A percentile compares a stretch with the other conserved stretches of the same genome.
Evolutionary conservation across 2,329 filamentous ascomycete species (phyloP).

Genomic region (Microsporum audouinii): DNA sequence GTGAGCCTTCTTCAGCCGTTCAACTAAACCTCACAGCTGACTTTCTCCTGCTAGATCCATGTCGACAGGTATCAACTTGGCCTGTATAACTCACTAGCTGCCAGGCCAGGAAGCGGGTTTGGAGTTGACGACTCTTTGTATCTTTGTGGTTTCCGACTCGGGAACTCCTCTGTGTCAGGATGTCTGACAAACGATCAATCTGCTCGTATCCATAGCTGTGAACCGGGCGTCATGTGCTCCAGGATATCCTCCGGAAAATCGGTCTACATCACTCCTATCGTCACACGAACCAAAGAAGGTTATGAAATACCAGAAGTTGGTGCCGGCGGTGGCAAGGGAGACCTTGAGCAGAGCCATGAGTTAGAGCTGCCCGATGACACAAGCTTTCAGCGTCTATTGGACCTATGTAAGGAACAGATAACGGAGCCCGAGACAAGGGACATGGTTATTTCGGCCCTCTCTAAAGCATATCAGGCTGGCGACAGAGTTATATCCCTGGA

Average conservation of each 20-base stretch:
- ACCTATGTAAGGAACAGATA: conserved; percentile 38
- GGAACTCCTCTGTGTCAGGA: conserved; percentile 57
- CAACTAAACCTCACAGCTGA: not conserved
- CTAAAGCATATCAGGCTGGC: conserved; percentile 24
- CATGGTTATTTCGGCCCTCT: conserved; percentile 23
- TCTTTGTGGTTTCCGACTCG: conserved; percentile 62
- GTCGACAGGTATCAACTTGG: conserved; percentile 68
- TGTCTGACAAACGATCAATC: conserved; percentile 51
- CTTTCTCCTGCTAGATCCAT: conserved; percentile 50
- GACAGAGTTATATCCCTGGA: conserved; percentile 29
- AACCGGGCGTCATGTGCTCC: conserved; percentile 48
- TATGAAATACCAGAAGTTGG: conserved; percentile 60
- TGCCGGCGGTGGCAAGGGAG: conserved; percentile 66
- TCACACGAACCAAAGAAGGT: conserved; percentile 48
- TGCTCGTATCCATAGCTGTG: conserved; percentile 73
- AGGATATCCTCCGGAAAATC: conserved; percentile 39
- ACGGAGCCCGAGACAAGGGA: conserved; percentile 21
- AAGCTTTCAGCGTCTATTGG: conserved; percentile 43
- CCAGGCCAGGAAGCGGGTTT: conserved; percentile 30
- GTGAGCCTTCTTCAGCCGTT: conserved; percentile 29
- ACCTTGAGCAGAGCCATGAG: conserved; percentile 57
- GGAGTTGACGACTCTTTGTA: conserved; percentile 50
- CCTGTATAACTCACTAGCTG: conserved; percentile 56
- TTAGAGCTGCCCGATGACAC: conserved; percentile 45
- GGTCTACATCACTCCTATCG: conserved; percentile 68